These are phyloP conservation scores for Syzygium aromaticum DNA, from an alignment of 345 rosid genomes.

Conservation along the genomic window DNA sequence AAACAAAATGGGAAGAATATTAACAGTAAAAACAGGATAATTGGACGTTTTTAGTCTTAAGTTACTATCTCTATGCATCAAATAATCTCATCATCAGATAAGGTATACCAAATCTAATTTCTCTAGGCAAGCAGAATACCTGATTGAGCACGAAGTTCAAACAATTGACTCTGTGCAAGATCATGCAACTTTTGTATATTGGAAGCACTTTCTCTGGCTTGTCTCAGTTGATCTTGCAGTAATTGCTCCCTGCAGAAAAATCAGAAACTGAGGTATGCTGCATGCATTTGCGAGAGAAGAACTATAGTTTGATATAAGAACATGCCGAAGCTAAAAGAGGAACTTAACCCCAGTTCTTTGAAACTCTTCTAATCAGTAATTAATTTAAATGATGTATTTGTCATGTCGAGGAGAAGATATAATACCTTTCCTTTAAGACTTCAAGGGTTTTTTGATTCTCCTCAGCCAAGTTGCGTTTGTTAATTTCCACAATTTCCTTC, in stretches of 20 bases:
- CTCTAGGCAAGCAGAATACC: slow-evolving; percentile 30
- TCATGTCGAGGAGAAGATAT: neutral
- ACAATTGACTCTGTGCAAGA: slow-evolving; percentile 95
- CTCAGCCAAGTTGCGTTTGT: slow-evolving; percentile 92
- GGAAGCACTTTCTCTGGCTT: slow-evolving; percentile 88
- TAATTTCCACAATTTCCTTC: slow-evolving; percentile 96
- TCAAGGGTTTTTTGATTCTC: slow-evolving; percentile 97
- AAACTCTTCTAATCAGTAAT: neutral
- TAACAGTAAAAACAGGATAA: neutral
- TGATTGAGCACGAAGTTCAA: slow-evolving; percentile 94
- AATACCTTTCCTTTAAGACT: slow-evolving; percentile 82
- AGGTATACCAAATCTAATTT: neutral
- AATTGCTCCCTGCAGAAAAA: slow-evolving; percentile 60
- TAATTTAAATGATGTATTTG: neutral
- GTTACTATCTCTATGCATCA: neutral
- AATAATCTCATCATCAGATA: neutral
- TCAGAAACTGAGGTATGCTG: neutral
- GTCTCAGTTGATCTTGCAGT: slow-evolving; percentile 96
- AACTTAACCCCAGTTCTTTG: neutral
- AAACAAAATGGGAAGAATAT: neutral
- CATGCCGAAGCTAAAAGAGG: neutral
- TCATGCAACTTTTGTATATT: slow-evolving; percentile 96
- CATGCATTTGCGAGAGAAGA: neutral
- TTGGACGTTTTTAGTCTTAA: neutral
- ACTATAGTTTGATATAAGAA: neutral